Percentiles rank a stretch among this genome's conserved stretches.
phyloP scores from a whole-genome alignment of 805 yeast genomes.

The Kodamaea hsintzibuensis region DNA sequence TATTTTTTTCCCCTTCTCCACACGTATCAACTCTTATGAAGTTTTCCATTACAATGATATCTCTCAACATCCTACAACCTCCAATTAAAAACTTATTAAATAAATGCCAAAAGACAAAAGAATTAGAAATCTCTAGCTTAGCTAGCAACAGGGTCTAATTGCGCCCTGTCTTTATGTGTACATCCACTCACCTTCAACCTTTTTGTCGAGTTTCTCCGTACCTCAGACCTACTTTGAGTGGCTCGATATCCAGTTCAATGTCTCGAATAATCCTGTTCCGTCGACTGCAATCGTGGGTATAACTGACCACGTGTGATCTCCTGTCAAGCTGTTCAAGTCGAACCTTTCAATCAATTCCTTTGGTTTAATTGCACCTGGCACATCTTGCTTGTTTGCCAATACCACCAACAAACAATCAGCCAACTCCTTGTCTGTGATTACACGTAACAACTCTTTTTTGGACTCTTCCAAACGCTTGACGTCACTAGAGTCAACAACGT shows the following conservation, averaged over 20 bases:
- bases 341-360: conserved; percentile 76
- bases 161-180: neutral
- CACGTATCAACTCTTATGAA: neutral
- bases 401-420: conserved; percentile 76
- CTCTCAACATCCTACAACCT: neutral
- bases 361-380: conserved; percentile 70
- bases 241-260: conserved; percentile 80
- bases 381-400: conserved; percentile 87
- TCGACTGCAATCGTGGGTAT: conserved; percentile 88
- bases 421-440: conserved; percentile 82
- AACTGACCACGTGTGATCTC: conserved; percentile 80
- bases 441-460: conserved; percentile 72
- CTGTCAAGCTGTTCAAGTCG: conserved; percentile 59
- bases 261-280: conserved; percentile 88
- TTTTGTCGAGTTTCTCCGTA: neutral
- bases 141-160: neutral
- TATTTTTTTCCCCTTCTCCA: neutral
- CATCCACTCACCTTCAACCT: neutral
- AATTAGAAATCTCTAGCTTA: neutral
- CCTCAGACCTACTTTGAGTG: conserved; percentile 33
- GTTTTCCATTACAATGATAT: neutral
- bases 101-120: conserved; percentile 2
- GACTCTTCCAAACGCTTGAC: conserved; percentile 71
- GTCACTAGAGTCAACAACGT: conserved; percentile 86
- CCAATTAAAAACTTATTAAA: conserved; percentile 1